phyloP scores from a whole-genome alignment of 2,329 filamentous ascomycete species.

The Raffaelea arxii region DNA sequence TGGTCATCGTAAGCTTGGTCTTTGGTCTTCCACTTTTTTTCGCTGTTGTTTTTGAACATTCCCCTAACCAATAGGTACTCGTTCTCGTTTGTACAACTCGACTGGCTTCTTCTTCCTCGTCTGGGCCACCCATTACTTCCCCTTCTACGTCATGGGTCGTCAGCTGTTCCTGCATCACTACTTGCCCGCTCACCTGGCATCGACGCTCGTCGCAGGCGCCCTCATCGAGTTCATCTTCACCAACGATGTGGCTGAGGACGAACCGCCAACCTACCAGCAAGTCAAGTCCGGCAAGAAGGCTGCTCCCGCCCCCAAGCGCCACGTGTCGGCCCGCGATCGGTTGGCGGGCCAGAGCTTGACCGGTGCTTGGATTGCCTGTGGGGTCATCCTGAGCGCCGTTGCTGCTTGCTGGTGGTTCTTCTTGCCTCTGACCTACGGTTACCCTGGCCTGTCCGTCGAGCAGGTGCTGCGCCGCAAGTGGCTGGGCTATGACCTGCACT shows the following conservation, averaged over 20 bases:
- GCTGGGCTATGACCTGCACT: slow-evolving; percentile 95
- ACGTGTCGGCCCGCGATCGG: slow-evolving; percentile 71
- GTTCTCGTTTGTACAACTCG: slow-evolving; percentile 92
- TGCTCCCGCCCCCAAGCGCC: slow-evolving; percentile 36
- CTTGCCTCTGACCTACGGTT: slow-evolving; percentile 89
- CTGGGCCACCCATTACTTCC: slow-evolving; percentile 95
- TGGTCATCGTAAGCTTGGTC: slow-evolving; percentile 64
- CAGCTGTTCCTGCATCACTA: slow-evolving; percentile 98
- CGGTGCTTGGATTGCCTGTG: slow-evolving; percentile 68
- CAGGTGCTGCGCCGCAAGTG: slow-evolving; percentile 81
- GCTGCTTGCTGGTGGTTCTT: slow-evolving; percentile 86
- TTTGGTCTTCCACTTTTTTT: background rate
- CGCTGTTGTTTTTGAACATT: background rate
- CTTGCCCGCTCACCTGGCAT: slow-evolving; percentile 86
- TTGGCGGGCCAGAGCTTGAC: slow-evolving; percentile 69
- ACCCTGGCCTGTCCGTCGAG: slow-evolving; percentile 72
- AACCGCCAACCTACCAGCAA: slow-evolving; percentile 37
- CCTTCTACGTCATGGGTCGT: slow-evolving; percentile 96
- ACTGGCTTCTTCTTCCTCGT: slow-evolving; percentile 98
- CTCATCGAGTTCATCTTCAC: slow-evolving; percentile 95
- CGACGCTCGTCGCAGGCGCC: slow-evolving; percentile 79
- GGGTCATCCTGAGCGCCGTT: slow-evolving; percentile 57
- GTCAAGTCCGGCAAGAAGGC: slow-evolving; percentile 37
- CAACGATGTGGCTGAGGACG: slow-evolving; percentile 57
- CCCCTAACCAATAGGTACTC: slow-evolving; percentile 51